Evolutionary conservation across 805 yeast genomes (phyloP), one percentile per base, ranked within the genome.

Genomic region (Candida coleopterorum): DNA sequence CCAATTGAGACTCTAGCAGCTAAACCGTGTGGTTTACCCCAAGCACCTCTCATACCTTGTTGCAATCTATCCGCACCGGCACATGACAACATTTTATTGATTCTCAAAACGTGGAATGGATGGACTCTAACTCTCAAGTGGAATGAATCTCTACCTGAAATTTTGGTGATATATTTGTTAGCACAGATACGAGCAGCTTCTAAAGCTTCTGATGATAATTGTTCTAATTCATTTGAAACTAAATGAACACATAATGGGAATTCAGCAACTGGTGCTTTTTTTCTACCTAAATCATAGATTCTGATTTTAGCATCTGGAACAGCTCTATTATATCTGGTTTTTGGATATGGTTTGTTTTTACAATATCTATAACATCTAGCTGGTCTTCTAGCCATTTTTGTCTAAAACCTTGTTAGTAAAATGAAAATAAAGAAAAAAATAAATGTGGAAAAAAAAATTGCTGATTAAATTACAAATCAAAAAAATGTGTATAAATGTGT

Each of bases 31-130:
- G 98, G 98, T 81, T 93, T 93, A 88, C 98, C 98, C 97, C 97
- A 93, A 70, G 98, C 98, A 81, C 95, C 95, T 87, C 98, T 90
- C 98, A 93, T 93, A 89, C 98, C 98, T 79, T 93, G 97, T 80
- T 93, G 98, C 77, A 93, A 83, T 85, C 98, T 88, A 90, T 93
- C 98, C 71, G 98, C 98, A 86, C 98, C 98, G 79, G 98, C 98
- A 81, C 98, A 93, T 68, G 98, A 93, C 96, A 93, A 88, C 98
- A 93, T 93, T 87, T 93, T 93, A 93, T 93, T 93, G 81, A 93
- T 93, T 78, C 98, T 85, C 73, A 93, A 82, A 58, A 93, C 98
- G 82, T 93, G 98, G 97, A 85, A 93, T 61, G 98, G 98, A 77
- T 93, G 98, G 66, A 89, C 97, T 79, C 98, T 89, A 74, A 93